Evolutionary conservation across 768 basidiomycete genomes (phyloP), one percentile per base, ranked within the genome.

Genomic region (Boletus subparvulus): DNA sequence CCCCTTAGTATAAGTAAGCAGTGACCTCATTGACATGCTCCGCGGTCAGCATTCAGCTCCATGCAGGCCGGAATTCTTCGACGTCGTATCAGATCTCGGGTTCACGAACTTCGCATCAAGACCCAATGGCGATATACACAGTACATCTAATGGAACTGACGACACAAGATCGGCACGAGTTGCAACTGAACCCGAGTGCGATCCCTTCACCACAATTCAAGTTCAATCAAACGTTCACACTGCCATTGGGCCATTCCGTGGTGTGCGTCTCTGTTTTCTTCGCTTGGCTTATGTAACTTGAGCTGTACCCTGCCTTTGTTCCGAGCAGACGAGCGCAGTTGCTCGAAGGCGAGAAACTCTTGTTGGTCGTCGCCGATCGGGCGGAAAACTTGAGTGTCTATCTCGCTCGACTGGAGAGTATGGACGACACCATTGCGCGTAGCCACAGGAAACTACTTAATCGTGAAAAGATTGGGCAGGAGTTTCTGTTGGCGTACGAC

Each of bases 401-500:
- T 52, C 58, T 79, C 17, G 82, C 82, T 1, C 30, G 32, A 0
- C 52, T 76, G 2, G 37, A 55, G 3, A 54, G 42, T 12, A 67
- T 84, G 8, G 68, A 70, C 0, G 54, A 64, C 13, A 72, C 76
- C 0, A 61, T 82, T 12, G 16, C 36, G 0, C 62, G 62, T 6
- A 53, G 62, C 1, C 52, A 53, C 7, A 65, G 70, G 35, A 77
- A 77, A 48, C 33, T 19, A 0, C 64, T 84, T 14, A 72, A 75
- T 52, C 74, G 73, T 8, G 77, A 79, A 54, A 82, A 78, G 61
- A 73, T 83, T 14, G 83, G 80, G 0, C 64, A 72, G 4, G 71
- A 77, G 6, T 72, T 75, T 45, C 19, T 80, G 9, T 50, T 84
- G 5, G 74, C 83, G 0, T 83, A 77, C 55, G 82, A 86, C 45